phyloP scores from a whole-genome alignment of 345 rosid species.

The Arabis hirsuta region DNA sequence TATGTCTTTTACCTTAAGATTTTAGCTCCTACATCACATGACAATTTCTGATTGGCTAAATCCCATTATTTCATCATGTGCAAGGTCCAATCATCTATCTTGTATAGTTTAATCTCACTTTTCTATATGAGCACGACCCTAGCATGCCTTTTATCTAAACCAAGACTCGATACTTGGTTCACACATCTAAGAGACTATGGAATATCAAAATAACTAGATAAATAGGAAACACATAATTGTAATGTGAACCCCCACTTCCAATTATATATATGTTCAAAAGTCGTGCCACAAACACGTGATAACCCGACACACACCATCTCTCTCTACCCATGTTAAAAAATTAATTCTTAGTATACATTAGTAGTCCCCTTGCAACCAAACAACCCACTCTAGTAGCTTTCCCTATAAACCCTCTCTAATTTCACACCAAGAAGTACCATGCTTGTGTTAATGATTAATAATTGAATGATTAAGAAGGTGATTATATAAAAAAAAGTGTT shows the following conservation, averaged over 20 bases:
- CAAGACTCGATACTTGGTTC: slow-evolving; percentile 18
- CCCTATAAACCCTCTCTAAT: slow-evolving; percentile 9
- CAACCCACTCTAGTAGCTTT: slow-evolving; percentile 32
- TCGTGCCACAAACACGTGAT: slow-evolving; percentile 44
- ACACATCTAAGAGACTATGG: slow-evolving; percentile 12
- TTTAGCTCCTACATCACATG: slow-evolving; percentile 45
- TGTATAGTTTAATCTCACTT: slow-evolving; percentile 1
- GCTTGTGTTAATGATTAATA: too few relatives aligned
- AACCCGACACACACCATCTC: slow-evolving; percentile 29
- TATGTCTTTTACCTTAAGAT: slow-evolving; percentile 30
- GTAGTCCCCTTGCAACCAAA: slow-evolving; percentile 38
- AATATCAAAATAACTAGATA: slow-evolving; percentile 31
- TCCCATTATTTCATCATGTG: slow-evolving; percentile 30
- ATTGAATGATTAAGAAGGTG: not conserved
- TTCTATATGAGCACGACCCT: slow-evolving; percentile 24
- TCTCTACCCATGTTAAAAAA: slow-evolving; percentile 24
- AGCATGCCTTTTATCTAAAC: not conserved
- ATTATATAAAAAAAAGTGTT: not conserved
- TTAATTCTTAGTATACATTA: slow-evolving; percentile 31
- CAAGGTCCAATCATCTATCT: slow-evolving; percentile 15
- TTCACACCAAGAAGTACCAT: not conserved
- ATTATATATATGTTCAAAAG: slow-evolving; percentile 45
- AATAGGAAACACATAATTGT: slow-evolving; percentile 4
- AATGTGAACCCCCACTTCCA: slow-evolving; percentile 42
- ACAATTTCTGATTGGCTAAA: slow-evolving; percentile 35